These are phyloP conservation scores for Primulina eburnea DNA, from an alignment of 257 asterid species.

Conservation along the genomic window DNA sequence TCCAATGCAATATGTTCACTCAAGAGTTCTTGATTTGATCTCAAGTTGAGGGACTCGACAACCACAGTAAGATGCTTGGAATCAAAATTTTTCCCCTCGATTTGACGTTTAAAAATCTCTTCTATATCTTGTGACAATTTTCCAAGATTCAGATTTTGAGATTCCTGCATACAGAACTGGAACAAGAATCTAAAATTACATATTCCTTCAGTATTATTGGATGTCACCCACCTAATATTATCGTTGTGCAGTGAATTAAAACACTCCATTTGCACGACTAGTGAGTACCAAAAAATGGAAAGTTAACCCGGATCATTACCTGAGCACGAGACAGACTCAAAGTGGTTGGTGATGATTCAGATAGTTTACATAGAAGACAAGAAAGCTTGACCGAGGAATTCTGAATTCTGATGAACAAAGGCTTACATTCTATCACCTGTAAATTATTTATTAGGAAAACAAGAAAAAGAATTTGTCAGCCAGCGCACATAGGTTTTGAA, in stretches of 20 bases:
- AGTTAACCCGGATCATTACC: constrained; percentile 36
- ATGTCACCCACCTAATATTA: not conserved
- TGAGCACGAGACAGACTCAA: constrained; percentile 43
- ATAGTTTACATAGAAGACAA: constrained; percentile 40
- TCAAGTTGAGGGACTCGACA: constrained; percentile 50
- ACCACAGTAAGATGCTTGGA: constrained; percentile 41
- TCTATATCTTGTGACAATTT: constrained; percentile 46
- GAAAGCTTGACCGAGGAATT: constrained; percentile 51
- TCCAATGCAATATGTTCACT: constrained; percentile 74
- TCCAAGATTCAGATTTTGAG: constrained; percentile 59
- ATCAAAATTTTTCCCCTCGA: constrained; percentile 44
- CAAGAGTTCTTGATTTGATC: constrained; percentile 60
- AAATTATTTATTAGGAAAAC: constrained; percentile 7
- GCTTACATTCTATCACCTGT: constrained; percentile 71
- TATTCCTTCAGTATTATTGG: constrained; percentile 9
- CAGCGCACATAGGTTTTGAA: constrained; percentile 3
- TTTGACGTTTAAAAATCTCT: constrained; percentile 49
- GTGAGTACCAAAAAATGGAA: constrained; percentile 10
- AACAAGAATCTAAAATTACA: constrained; percentile 27
- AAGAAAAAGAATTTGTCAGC: constrained; percentile 13
- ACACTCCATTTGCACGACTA: not conserved
- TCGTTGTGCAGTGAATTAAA: not conserved
- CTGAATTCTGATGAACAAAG: constrained; percentile 59
- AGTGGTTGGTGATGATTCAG: constrained; percentile 44
- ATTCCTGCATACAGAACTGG: constrained; percentile 54